These are phyloP conservation scores for Backusella mclennaniae DNA, from an alignment of 192 early-diverging fungal species.

Conservation along the genomic window DNA sequence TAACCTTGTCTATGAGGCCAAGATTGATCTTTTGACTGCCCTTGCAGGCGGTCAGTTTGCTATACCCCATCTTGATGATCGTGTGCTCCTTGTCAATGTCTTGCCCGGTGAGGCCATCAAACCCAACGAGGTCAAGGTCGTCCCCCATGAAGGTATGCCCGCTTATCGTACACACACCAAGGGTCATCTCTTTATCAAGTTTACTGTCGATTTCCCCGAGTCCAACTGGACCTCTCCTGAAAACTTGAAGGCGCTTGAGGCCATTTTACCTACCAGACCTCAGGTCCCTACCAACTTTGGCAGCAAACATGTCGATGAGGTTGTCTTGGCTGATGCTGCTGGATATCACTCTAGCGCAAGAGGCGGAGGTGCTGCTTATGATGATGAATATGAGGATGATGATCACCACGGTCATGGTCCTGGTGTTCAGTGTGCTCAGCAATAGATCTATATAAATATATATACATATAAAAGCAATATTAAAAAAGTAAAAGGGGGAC, in stretches of 20 bases:
- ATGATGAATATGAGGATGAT: constrained; percentile 30
- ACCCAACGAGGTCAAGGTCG: constrained; percentile 82
- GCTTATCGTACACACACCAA: constrained; percentile 82
- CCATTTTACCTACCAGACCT: constrained; percentile 77
- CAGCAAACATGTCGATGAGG: constrained; percentile 77
- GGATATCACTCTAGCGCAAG: constrained; percentile 20
- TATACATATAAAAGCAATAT: background rate
- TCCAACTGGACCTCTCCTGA: constrained; percentile 75
- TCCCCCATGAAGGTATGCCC: constrained; percentile 95
- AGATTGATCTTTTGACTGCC: constrained; percentile 93
- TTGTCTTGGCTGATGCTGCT: constrained; percentile 56
- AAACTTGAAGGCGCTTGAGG: constrained; percentile 73
- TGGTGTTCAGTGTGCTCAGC: constrained; percentile 36
- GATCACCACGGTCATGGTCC: constrained; percentile 10
- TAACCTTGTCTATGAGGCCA: constrained; percentile 89
- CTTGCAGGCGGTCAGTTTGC: constrained; percentile 93
- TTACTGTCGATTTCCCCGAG: constrained; percentile 90
- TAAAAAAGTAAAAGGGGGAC: background rate
- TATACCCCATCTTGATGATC: constrained; percentile 93
- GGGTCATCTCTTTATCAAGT: constrained; percentile 93
- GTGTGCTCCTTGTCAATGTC: constrained; percentile 83
- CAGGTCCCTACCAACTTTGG: constrained; percentile 44
- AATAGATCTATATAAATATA: constrained; percentile 9
- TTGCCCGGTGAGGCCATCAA: constrained; percentile 94
- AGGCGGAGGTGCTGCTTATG: background rate